Evolutionary conservation across 768 basidiomycete species (phyloP).

Genomic region (Psilocybe sp.): DNA sequence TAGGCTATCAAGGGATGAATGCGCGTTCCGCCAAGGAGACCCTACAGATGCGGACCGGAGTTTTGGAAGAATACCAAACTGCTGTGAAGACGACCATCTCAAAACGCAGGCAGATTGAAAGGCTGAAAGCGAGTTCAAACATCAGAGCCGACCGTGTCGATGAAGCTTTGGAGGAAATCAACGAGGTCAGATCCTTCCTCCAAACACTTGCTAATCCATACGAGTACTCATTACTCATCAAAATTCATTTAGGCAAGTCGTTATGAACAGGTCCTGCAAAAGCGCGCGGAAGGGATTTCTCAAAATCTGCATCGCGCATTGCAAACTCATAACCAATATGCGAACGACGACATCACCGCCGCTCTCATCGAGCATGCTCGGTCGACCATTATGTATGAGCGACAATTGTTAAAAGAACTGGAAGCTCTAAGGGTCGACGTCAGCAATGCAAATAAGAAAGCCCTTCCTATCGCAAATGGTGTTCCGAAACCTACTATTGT

Average conservation of each 20-base stretch:
- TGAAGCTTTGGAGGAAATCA: slow-evolving; percentile 88
- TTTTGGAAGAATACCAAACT: slow-evolving; percentile 91
- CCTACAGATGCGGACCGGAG: slow-evolving; percentile 81
- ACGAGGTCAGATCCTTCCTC: slow-evolving; percentile 59
- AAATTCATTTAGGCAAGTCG: slow-evolving; percentile 68
- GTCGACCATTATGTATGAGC: slow-evolving; percentile 88
- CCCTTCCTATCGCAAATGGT: slow-evolving; percentile 42
- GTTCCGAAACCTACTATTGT: slow-evolving; percentile 60
- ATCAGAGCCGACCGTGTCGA: slow-evolving; percentile 86
- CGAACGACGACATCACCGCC: slow-evolving; percentile 88
- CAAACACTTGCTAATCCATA: not conserved
- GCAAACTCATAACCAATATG: slow-evolving; percentile 77
- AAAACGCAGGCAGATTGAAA: slow-evolving; percentile 88
- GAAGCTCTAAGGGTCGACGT: slow-evolving; percentile 83
- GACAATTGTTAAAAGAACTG: slow-evolving; percentile 82
- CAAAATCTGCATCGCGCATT: slow-evolving; percentile 89
- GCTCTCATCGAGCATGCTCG: slow-evolving; percentile 92
- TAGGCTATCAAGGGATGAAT: slow-evolving; percentile 96
- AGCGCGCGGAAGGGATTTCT: slow-evolving; percentile 90
- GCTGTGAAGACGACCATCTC: slow-evolving; percentile 93
- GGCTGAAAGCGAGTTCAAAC: slow-evolving; percentile 80
- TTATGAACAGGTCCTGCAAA: slow-evolving; percentile 81
- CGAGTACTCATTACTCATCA: slow-evolving; percentile 4
- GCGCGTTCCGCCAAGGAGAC: slow-evolving; percentile 97
- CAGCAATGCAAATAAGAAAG: slow-evolving; percentile 61